A percentile compares a stretch with the other conserved stretches of the same genome.
These are phyloP conservation scores for Litsea cubeba DNA, from an alignment of 164 flowering plant species.

Conservation along the genomic window DNA sequence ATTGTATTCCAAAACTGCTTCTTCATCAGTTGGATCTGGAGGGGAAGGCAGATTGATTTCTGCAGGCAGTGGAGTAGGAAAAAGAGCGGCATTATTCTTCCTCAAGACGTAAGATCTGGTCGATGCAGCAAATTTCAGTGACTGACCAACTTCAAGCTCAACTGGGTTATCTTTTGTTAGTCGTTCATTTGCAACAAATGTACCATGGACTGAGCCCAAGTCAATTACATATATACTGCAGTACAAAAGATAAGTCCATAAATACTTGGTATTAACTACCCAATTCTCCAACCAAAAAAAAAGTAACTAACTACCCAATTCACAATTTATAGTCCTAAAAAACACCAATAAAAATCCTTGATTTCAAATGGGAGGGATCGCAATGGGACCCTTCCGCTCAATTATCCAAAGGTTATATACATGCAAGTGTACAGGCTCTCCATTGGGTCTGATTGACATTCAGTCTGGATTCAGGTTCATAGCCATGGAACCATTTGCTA, in stretches of 20 bases:
- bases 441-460: too few relatives aligned
- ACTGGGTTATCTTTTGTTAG: conserved; percentile 82
- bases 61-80: conserved; percentile 56
- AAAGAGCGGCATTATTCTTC: conserved; percentile 78
- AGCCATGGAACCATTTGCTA: too few relatives aligned
- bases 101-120: conserved; percentile 79
- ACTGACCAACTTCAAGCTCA: conserved; percentile 95
- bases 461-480: too few relatives aligned
- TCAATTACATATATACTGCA: conserved; percentile 90
- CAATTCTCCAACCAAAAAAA: background rate
- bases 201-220: conserved; percentile 96
- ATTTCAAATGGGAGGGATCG: background rate
- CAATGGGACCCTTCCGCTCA: too few relatives aligned
- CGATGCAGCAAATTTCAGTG: conserved; percentile 94
- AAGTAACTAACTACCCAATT: background rate
- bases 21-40: conserved; percentile 95
- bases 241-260: conserved; percentile 5
- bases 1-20: conserved; percentile 86
- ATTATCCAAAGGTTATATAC: too few relatives aligned
- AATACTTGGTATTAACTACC: conserved; percentile 5
- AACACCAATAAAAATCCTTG: background rate
- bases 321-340: background rate
- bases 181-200: conserved; percentile 96
- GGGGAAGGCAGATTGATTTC: conserved; percentile 72
- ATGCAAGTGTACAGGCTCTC: too few relatives aligned